phyloP scores from a whole-genome alignment of 2,329 filamentous ascomycete species.

The Exserohilum turcica region DNA sequence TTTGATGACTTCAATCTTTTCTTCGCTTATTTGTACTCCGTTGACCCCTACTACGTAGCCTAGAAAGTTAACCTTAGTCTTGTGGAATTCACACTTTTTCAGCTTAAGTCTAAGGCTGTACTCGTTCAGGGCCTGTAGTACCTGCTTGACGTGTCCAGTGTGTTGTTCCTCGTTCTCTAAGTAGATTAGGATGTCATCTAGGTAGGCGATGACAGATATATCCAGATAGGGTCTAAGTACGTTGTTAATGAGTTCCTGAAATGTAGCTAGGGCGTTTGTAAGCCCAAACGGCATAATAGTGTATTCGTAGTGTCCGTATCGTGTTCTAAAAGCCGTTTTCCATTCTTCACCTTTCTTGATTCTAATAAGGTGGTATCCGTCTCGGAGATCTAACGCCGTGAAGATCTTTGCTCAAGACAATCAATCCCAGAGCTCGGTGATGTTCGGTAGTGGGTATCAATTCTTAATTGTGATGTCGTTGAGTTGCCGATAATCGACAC shows the following conservation, averaged over 20 bases:
- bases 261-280: no score
- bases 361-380: background rate
- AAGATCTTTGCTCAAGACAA: background rate
- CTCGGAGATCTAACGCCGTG: background rate
- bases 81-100: background rate
- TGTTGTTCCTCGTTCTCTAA: no score
- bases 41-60: background rate
- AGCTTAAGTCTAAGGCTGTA: background rate
- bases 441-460: constrained; percentile 13
- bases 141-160: background rate
- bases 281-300: background rate
- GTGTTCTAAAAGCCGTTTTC: no score
- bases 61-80: constrained; percentile 11
- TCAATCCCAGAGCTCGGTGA: constrained; percentile 4
- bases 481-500: constrained; percentile 1
- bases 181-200: background rate
- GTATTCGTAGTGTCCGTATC: background rate
- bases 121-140: background rate
- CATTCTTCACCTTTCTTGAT: no score
- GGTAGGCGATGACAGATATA: background rate
- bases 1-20: constrained; percentile 16
- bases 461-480: constrained; percentile 13
- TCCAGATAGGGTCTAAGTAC: background rate
- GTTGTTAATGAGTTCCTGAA: background rate
- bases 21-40: constrained; percentile 2